phyloP scores from a whole-genome alignment of 1,284 basidiomycete genomes.

The Hemileccinum hortonii region DNA sequence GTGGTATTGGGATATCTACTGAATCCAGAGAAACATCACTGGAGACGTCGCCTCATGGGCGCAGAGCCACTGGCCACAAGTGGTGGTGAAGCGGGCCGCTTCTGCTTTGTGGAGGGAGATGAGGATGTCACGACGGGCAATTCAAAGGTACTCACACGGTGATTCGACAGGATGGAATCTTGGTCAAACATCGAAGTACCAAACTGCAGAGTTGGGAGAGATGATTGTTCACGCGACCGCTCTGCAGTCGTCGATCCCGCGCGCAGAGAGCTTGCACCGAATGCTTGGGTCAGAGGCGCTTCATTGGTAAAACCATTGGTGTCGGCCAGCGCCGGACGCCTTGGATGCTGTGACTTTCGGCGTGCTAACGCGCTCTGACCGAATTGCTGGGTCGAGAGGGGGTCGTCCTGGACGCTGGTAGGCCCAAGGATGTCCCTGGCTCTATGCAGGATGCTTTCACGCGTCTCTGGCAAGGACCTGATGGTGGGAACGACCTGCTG shows the following conservation, averaged over 20 bases:
- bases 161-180: conserved; percentile 1
- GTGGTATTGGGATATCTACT: too few species aligned
- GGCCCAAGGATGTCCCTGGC: conserved; percentile 49
- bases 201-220: neutral
- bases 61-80: neutral
- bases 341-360: conserved; percentile 4
- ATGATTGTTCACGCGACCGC: neutral
- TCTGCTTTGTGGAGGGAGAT: conserved; percentile 13
- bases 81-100: conserved; percentile 15
- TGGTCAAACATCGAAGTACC: conserved; percentile 22
- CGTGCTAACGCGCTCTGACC: conserved; percentile 23
- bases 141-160: conserved; percentile 13
- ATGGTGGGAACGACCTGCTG: conserved; percentile 46
- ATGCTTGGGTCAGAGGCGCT: conserved; percentile 40
- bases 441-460: conserved; percentile 51
- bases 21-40: conserved; percentile 3
- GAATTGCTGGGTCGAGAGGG: conserved; percentile 35
- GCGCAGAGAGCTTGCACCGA: conserved; percentile 40
- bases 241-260: neutral
- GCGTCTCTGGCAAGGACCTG: conserved; percentile 46
- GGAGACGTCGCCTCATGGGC: conserved; percentile 15
- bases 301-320: neutral
- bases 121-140: neutral
- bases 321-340: neutral
- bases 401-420: conserved; percentile 1